Evolutionary conservation across 805 yeast species (phyloP), one percentile per base, ranked within the genome.

Genomic region (Ogataea parapolymorpha): DNA sequence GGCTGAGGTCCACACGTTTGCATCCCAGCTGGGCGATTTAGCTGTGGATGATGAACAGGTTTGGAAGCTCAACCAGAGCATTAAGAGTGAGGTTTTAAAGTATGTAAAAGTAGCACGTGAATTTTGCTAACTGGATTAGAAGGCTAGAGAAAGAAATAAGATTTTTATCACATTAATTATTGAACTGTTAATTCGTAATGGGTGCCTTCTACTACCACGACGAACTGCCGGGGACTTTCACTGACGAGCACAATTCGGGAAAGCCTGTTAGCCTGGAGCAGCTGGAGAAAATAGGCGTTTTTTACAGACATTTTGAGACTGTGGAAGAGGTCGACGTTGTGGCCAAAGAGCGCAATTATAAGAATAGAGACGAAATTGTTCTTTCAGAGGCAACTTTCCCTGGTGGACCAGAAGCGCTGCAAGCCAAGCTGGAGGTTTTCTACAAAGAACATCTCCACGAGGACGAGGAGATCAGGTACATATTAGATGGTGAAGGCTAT

Each of bases 401-500:
- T 0, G 79, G 82, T 16, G 80, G 80, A 26, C 82, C 77, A 39
- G 61, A 58, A 3, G 81, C 76, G 0, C 77, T 85, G 54, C 71
- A 77, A 49, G 70, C 67, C 37, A 87, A 88, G 61, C 70, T 91
- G 62, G 70, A 75, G 48, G 73, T 66, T 31, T 89, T 90, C 63
- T 86, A 80, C 66, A 68, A 74, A 34, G 96, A 91, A 58, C 99
- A 91, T 63, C 71, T 88, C 39, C 99, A 91, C 60, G 98, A 91
- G 60, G 99, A 91, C 60, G 99, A 91, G 65, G 99, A 91, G 67
- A 91, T 91, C 59, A 71, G 99, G 50, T 91, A 89, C 65, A 79
- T 89, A 39, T 57, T 84, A 14, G 95, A 84, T 20, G 99, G 99
- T 9, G 84, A 80, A 41, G 98, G 99, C 0, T 91, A 75, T 64